Evolutionary conservation across 768 basidiomycete genomes (phyloP).

Genomic region (Leccinum longicurvipes): DNA sequence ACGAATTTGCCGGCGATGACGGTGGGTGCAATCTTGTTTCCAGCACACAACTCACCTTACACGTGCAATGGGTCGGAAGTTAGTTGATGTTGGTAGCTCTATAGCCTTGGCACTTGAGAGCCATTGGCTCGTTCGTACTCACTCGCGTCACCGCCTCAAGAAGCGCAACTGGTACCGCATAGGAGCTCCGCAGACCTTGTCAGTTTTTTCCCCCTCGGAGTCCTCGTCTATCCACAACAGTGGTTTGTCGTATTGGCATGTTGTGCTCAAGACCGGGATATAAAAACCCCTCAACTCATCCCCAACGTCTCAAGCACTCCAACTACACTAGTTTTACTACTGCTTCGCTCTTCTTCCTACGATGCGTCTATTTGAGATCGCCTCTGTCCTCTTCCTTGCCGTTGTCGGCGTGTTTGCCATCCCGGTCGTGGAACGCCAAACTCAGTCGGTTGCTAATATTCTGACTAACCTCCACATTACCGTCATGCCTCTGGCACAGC

Average conservation of each 20-base stretch:
- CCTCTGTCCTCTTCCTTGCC: slow-evolving; percentile 5
- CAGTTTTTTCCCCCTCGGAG: not conserved
- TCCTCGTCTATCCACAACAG: not conserved
- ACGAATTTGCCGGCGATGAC: not conserved
- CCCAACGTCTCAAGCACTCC: slow-evolving; percentile 8
- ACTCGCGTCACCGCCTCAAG: not conserved
- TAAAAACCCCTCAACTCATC: slow-evolving; percentile 3
- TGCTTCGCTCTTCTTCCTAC: not conserved
- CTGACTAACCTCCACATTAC: slow-evolving; percentile 2
- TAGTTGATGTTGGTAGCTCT: not conserved
- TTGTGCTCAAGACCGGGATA: not conserved
- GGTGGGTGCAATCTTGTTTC: not conserved
- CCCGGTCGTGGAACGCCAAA: slow-evolving; percentile 7
- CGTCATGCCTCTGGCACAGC: slow-evolving; percentile 7
- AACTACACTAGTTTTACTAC: slow-evolving; percentile 2
- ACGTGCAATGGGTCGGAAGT: not conserved
- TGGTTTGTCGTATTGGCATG: not conserved
- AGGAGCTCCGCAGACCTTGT: not conserved
- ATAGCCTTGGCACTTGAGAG: not conserved
- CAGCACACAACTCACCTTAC: not conserved
- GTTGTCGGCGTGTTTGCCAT: slow-evolving; percentile 7
- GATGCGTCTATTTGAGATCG: slow-evolving; percentile 10
- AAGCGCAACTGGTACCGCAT: not conserved
- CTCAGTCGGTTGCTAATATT: slow-evolving; percentile 3
- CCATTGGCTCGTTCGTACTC: not conserved